Evolutionary conservation across 2,329 filamentous ascomycete genomes (phyloP), one percentile per base, ranked within the genome.

Genomic region (Hypoxylon sp.): DNA sequence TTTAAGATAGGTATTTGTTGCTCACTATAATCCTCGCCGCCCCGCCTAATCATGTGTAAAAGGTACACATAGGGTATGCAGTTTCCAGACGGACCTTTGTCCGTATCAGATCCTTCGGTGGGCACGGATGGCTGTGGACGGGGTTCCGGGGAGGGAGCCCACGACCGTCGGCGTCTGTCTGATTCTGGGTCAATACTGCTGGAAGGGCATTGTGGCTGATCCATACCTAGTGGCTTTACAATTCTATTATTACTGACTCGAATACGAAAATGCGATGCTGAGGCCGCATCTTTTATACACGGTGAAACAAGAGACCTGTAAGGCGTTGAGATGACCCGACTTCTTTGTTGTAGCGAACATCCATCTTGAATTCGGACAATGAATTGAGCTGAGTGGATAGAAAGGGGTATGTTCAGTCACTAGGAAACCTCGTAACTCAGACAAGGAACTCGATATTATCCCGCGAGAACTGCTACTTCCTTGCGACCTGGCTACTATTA

Each of bases 71-170:
- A 31, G 24, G 39, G 14, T 4, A 22, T 22, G 19, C 19, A 3
- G 1, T 11, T 9, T 17, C 8, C 9, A 26, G 37, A 19, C 29
- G 6, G 24, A 9, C 10, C 2, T 24, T 31, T 33, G 3, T 61
- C 22, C 26, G 10, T 24, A 14, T 17, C 22, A 14, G 33, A 39
- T 11, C 44, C 52, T 17, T 70, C 58, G 14, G 42, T n/a, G 3
- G 68, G 71, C 13, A 31, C 19, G 3, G 51, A 33, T 24, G 69
- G 67, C 6, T 64, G 29, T 11, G 70, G 72, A 19, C 42, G 59
- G 5, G 72, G 72, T 57, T 75, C 74, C n/a, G 73, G 74, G 1
- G 73, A 75, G 13, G 72, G 74, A 2, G 73, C 74, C 5, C 44
- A 46, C 11, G 71, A 75, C 5, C 73, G 67, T 24, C 74, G 67